These are phyloP conservation scores for Parafenestella ontariensis DNA, from an alignment of 2,329 filamentous ascomycete species.

Conservation along the genomic window DNA sequence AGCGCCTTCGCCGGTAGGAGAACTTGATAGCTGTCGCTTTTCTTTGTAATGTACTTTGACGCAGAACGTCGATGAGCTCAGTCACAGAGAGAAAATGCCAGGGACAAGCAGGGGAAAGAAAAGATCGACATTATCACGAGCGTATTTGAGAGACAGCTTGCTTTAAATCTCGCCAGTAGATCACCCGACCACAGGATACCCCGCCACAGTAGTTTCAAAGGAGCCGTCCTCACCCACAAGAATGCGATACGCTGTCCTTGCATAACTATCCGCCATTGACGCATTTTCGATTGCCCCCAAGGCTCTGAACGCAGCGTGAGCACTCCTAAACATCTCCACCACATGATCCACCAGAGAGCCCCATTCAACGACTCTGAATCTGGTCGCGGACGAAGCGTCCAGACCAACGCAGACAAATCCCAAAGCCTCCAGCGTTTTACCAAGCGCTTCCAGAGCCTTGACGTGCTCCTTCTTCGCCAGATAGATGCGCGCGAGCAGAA, in stretches of 20 bases:
- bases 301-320: conserved; percentile 29
- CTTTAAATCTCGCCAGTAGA: too few species aligned
- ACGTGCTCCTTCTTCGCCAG: not conserved
- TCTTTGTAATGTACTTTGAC: too few species aligned
- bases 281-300: conserved; percentile 20
- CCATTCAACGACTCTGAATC: conserved; percentile 37
- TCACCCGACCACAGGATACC: too few species aligned
- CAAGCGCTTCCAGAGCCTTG: conserved; percentile 12
- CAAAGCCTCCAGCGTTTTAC: conserved; percentile 10
- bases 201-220: too few species aligned
- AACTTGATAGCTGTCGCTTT: too few species aligned
- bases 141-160: too few species aligned
- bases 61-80: too few species aligned
- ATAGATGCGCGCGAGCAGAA: conserved; percentile 21
- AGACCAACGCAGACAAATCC: conserved; percentile 22
- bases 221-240: conserved; percentile 42
- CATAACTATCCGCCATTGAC: conserved; percentile 37
- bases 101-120: too few species aligned
- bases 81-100: too few species aligned
- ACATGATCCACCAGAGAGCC: conserved; percentile 33
- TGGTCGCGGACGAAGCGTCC: conserved; percentile 8
- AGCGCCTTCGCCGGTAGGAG: too few species aligned
- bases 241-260: conserved; percentile 41
- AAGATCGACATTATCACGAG: too few species aligned
- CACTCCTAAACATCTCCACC: conserved; percentile 38